Base-by-base conservation (phyloP, 2,329 filamentous ascomycete species). In the Alternaria incomplexa region DNA sequence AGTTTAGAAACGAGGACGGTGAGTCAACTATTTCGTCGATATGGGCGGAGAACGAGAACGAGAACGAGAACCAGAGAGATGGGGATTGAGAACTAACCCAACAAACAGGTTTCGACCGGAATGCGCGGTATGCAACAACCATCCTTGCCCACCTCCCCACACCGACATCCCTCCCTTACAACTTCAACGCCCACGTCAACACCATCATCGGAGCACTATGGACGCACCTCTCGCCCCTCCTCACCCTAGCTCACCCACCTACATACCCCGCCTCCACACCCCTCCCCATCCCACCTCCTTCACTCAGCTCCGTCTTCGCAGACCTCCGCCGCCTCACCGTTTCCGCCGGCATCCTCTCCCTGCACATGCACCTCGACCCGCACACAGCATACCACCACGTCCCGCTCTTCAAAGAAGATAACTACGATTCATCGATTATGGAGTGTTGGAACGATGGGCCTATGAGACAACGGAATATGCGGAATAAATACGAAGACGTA, bases 381-480 rank as follows among this genome's bases (percentile, higher is more conserved):
- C 65, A 72, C 59, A 78, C 75, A 3, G 68, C 67, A 3, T 79
- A 79, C 67, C 59, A 72, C 68, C 64, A 74, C 58, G 45, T 53
- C 1, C 73, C 73, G 13, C 36, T 67, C 0, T 68, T 70, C 66
- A 77, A 77, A 57, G 74, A 78, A 65, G 67, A 73, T 15, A 48
- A 10, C 15, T 78, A 67, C 57, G 46, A 22, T 4, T 7, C 15
- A 5, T 9, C 47, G 0, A 17, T 61, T 23, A 73, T 74, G 71
- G 62, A 73, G 5, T 71, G 64, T n/a, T 64, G 72, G 63, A 77
- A 78, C 64, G 3, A 48, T 0, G 0, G 8, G 0, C 3, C 56
- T 0, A 73, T 77, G 71, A n/a, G 45, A 3, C 47, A 53, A 32
- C 7, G 26, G 2, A 22, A 62, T n/a, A 36, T 48, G 66, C 56